phyloP scores from a whole-genome alignment of 176 grass and related monocot species.

The Avena eriantha region DNA sequence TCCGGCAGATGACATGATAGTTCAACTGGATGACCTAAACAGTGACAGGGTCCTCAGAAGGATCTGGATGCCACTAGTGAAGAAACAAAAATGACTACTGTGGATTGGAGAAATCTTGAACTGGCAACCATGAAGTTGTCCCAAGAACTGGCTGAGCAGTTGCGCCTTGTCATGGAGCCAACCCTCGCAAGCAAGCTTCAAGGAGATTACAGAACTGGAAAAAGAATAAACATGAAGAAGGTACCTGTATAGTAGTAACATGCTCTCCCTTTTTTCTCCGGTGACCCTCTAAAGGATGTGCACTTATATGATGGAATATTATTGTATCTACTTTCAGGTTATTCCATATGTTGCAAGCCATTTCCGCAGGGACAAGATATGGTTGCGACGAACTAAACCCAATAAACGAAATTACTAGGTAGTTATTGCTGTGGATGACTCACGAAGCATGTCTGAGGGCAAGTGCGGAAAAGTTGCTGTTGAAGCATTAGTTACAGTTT shows the following conservation, averaged over 20 bases:
- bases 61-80: conserved; percentile 55
- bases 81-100: conserved; percentile 49
- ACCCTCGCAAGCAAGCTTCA: conserved; percentile 97
- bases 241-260: conserved; percentile 47
- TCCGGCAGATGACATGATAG: conserved; percentile 52
- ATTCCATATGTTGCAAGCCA: conserved; percentile 97
- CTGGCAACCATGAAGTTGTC: conserved; percentile 77
- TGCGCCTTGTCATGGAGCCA: conserved; percentile 96
- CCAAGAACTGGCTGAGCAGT: conserved; percentile 92
- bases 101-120: conserved; percentile 82
- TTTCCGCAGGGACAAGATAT: conserved; percentile 92
- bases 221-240: conserved; percentile 99
- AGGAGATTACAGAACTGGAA: conserved; percentile 99
- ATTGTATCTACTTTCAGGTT: conserved; percentile 62
- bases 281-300: conserved; percentile 7
- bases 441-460: conserved; percentile 91
- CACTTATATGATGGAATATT: conserved; percentile 23
- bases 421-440: conserved; percentile 89
- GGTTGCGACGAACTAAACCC: conserved; percentile 88
- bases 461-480: conserved; percentile 85
- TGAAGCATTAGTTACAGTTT: conserved; percentile 89
- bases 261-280: neutral
- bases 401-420: conserved; percentile 99
- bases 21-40: conserved; percentile 37
- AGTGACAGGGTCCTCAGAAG: conserved; percentile 45